Percentiles rank a stretch among this genome's conserved stretches.
phyloP scores from a whole-genome alignment of 805 yeast genomes.

The Kuraishia capsulata region DNA sequence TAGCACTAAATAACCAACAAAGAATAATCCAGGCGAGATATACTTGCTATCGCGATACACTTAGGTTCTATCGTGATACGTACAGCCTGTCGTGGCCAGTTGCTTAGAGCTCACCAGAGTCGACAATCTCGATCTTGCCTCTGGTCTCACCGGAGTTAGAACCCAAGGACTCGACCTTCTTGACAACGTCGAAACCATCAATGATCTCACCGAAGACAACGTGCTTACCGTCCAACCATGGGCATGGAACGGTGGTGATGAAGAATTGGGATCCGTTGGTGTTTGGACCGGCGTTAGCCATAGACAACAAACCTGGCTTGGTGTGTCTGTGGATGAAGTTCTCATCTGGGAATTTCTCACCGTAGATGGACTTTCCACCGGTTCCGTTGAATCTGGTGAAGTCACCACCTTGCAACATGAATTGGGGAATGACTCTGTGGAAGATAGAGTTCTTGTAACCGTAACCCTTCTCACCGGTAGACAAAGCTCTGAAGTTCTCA shows the following conservation, averaged over 20 bases:
- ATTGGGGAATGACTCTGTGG: slow-evolving; percentile 95
- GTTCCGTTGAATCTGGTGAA: slow-evolving; percentile 74
- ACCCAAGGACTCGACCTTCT: slow-evolving; percentile 67
- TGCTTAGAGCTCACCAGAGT: slow-evolving; percentile 49
- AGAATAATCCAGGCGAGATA: too few species aligned
- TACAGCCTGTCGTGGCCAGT: too few species aligned
- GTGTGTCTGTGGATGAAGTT: slow-evolving; percentile 66
- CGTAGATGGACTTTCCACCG: slow-evolving; percentile 86
- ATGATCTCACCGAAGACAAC: slow-evolving; percentile 90
- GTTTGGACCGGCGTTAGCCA: slow-evolving; percentile 99
- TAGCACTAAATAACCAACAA: too few species aligned
- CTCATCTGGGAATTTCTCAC: slow-evolving; percentile 70
- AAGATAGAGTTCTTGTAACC: slow-evolving; percentile 80
- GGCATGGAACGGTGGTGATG: slow-evolving; percentile 81
- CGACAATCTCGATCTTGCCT: slow-evolving; percentile 40
- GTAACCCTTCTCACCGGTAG: slow-evolving; percentile 85
- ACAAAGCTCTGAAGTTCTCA: slow-evolving; percentile 90
- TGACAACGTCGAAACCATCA: slow-evolving; percentile 79
- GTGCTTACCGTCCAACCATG: slow-evolving; percentile 92
- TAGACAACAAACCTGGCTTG: slow-evolving; percentile 75
- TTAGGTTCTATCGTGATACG: too few species aligned
- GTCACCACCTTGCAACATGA: slow-evolving; percentile 96
- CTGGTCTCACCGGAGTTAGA: slow-evolving; percentile 37
- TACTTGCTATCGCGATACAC: too few species aligned
- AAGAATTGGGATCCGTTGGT: slow-evolving; percentile 98